Evolutionary conservation across 805 yeast species (phyloP).

Genomic region (Danielozyma ontarioensis): DNA sequence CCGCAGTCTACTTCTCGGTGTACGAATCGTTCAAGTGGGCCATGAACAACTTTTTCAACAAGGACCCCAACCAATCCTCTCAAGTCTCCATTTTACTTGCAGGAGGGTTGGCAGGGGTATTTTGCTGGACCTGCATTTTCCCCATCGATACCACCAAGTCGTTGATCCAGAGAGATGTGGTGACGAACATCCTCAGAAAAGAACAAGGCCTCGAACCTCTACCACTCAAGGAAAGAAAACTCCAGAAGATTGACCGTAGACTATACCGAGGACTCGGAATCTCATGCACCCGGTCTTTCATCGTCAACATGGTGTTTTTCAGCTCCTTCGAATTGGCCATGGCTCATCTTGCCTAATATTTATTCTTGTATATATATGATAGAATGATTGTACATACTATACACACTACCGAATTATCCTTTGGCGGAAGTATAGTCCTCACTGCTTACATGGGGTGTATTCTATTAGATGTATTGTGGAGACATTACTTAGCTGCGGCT

Average conservation of each 20-base stretch:
- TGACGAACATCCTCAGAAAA: slow-evolving; percentile 56
- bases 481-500: not conserved
- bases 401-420: no score
- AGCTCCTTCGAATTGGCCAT: slow-evolving; percentile 64
- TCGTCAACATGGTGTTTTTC: slow-evolving; percentile 73
- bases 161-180: slow-evolving; percentile 67
- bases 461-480: no score
- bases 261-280: slow-evolving; percentile 78
- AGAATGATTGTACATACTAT: not conserved
- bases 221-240: slow-evolving; percentile 24
- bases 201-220: slow-evolving; percentile 42
- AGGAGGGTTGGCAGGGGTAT: slow-evolving; percentile 75
- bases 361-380: slow-evolving; percentile 1
- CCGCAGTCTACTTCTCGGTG: slow-evolving; percentile 68
- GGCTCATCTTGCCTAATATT: slow-evolving; percentile 42
- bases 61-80: slow-evolving; percentile 15
- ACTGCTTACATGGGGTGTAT: no score
- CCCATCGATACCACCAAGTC: slow-evolving; percentile 81
- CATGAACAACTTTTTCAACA: slow-evolving; percentile 25
- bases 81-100: slow-evolving; percentile 41
- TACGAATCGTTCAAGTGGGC: slow-evolving; percentile 68
- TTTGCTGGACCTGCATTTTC: slow-evolving; percentile 71
- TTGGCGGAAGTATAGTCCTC: no score
- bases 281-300: slow-evolving; percentile 62
- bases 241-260: slow-evolving; percentile 31